A percentile compares a stretch with the other conserved stretches of the same genome.
phyloP scores from a whole-genome alignment of 371 early-diverging fungal genomes.

The Circinella umbellata region DNA sequence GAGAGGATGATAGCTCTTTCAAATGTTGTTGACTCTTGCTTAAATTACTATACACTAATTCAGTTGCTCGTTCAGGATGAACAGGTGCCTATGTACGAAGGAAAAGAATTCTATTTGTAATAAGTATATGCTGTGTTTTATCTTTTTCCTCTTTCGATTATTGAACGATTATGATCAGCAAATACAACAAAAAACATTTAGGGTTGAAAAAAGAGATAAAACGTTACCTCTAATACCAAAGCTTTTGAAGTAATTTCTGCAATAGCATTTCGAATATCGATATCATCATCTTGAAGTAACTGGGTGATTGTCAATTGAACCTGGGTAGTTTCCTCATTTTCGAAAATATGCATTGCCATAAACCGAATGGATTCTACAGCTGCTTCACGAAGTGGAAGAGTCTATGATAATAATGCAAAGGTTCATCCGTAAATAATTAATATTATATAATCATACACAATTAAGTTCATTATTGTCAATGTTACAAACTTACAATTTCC shows the following conservation, averaged over 20 bases:
- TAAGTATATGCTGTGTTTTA: background rate
- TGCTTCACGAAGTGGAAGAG: slow-evolving; percentile 64
- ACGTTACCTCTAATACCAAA: slow-evolving; percentile 35
- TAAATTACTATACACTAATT: slow-evolving; percentile 55
- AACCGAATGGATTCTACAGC: slow-evolving; percentile 53
- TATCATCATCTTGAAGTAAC: slow-evolving; percentile 69
- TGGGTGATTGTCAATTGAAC: slow-evolving; percentile 28
- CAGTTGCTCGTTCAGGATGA: slow-evolving; percentile 58
- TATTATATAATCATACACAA: background rate
- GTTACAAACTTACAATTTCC: slow-evolving; percentile 38
- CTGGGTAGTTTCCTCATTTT: slow-evolving; percentile 8
- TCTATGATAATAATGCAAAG: slow-evolving; percentile 24
- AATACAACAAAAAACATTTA: too few species aligned
- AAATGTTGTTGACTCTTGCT: slow-evolving; percentile 27
- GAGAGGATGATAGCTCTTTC: slow-evolving; percentile 21
- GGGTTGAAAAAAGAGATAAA: background rate
- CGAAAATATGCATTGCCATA: slow-evolving; percentile 42
- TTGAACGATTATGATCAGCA: too few species aligned
- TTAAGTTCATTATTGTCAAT: background rate
- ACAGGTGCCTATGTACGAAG: slow-evolving; percentile 35
- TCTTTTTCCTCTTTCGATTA: background rate
- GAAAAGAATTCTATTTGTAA: background rate
- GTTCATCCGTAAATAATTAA: background rate
- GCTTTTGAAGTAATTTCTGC: slow-evolving; percentile 62
- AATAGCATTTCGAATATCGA: slow-evolving; percentile 67